phyloP scores from a whole-genome alignment of 2,329 filamentous ascomycete genomes.

The Stachybotrys elegans region DNA sequence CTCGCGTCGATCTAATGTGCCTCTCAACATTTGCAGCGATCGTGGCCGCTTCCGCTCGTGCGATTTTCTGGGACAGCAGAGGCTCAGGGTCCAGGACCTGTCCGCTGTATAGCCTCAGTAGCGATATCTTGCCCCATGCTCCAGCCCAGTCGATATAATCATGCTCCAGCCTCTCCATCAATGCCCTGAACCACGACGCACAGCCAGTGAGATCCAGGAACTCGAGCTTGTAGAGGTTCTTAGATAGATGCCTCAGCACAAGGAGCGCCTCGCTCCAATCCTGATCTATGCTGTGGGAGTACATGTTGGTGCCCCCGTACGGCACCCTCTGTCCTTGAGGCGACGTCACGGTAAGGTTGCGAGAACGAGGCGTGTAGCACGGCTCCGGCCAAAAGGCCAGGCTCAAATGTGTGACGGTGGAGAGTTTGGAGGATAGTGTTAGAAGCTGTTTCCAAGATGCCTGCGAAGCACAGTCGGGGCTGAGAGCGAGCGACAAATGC shows the following conservation, averaged over 20 bases:
- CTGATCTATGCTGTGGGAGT: conserved; percentile 52
- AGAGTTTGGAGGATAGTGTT: conserved; percentile 45
- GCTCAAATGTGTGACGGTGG: conserved; percentile 54
- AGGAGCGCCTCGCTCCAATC: conserved; percentile 57
- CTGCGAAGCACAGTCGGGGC: conserved; percentile 23
- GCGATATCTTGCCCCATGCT: conserved; percentile 48
- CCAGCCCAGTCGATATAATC: conserved; percentile 50
- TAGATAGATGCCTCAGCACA: conserved; percentile 49
- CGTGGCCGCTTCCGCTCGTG: conserved; percentile 28
- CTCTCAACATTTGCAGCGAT: conserved; percentile 40
- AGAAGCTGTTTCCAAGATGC: conserved; percentile 57
- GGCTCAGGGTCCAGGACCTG: conserved; percentile 31
- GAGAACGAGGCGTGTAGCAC: conserved; percentile 50
- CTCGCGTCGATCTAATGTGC: conserved; percentile 39
- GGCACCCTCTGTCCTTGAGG: conserved; percentile 38
- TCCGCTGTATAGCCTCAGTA: conserved; percentile 39
- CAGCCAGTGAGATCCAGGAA: conserved; percentile 60
- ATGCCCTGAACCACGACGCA: conserved; percentile 45
- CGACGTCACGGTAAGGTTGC: conserved; percentile 40
- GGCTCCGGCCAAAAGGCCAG: conserved; percentile 60
- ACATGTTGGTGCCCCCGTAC: conserved; percentile 51
- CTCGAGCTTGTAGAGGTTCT: conserved; percentile 51
- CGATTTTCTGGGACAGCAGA: conserved; percentile 23
- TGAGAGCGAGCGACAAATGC: conserved; percentile 53
- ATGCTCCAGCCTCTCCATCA: conserved; percentile 36